Base-by-base conservation (phyloP, 371 early-diverging fungal species). In the Catenaria anguillulae region DNA sequence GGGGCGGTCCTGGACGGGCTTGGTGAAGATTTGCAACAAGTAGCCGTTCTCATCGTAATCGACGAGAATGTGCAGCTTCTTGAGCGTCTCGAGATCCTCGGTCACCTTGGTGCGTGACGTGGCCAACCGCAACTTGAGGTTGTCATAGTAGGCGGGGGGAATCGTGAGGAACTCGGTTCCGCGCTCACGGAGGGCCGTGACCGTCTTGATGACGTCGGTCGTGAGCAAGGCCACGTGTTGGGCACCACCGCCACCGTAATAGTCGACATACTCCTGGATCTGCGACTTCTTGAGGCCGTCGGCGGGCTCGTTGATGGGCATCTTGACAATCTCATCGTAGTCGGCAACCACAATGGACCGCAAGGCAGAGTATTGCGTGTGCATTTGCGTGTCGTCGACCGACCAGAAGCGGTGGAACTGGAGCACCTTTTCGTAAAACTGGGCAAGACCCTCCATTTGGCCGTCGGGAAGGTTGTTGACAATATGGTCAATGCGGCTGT, bases 231-330 rank as follows among this genome's bases (percentile, higher is more conserved):
- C 97, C 73, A 97, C 92, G 73, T 94, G 97, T 75, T 96, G 97
- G 61, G 93, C 90, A 67, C 97, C 97, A 45, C 88, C 84, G 55
- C 87, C 83, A 63, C 88, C 95, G 68, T 93, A 90, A 74, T 85
- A 95, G 67, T 94, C 94, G 60, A 94, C 91, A 73, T 86, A 97
- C 75, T 97, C 97, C 68, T 95, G 90, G 66, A 95, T 93, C 79
- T 97, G 95, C 33, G 88, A 87, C 77, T 92, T 93, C 75, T 88
- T 90, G 70, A 83, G 80, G 24, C 97, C 97, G 36, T 73, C 55
- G n/a, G 95, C 97, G 13, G 97, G 97, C 76, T 97, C 97, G 71
- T 95, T 95, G 75, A 97, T 90, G 63, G 95, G 95, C 82, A 95
- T 89, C 80, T 95, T 94, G 78, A 97, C 85, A 55, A 69, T 76